These are phyloP conservation scores for Colletotrichum sojae DNA, from an alignment of 2,329 filamentous ascomycete genomes.

Conservation along the genomic window DNA sequence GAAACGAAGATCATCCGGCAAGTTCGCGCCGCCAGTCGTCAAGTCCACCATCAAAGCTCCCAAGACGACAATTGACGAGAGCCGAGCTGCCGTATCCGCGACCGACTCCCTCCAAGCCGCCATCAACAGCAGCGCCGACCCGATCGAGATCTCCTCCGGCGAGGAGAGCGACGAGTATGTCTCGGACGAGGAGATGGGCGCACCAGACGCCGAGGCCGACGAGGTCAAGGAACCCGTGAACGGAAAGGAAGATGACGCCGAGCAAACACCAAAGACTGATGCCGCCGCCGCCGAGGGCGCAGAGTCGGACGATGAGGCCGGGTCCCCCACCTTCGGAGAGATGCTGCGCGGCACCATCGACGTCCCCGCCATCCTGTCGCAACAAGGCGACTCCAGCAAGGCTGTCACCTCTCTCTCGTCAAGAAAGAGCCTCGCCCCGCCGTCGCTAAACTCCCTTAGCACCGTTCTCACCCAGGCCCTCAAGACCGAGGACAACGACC, in stretches of 20 bases:
- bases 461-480: conserved; percentile 96
- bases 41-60: conserved; percentile 67
- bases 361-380: conserved; percentile 74
- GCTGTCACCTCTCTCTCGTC: conserved; percentile 58
- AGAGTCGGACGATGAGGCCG: conserved; percentile 63
- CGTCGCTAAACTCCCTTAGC: conserved; percentile 84
- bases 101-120: conserved; percentile 56
- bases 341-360: conserved; percentile 84
- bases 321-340: conserved; percentile 84
- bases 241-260: conserved; percentile 43
- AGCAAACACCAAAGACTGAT: conserved; percentile 47
- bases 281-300: conserved; percentile 47
- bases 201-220: conserved; percentile 43
- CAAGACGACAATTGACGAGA: conserved; percentile 70
- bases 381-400: conserved; percentile 46
- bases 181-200: conserved; percentile 58
- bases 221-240: conserved; percentile 43
- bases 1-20: conserved; percentile 72
- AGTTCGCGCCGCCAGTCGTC: conserved; percentile 69
- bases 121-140: conserved; percentile 51
- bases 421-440: conserved; percentile 68
- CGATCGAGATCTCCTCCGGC: conserved; percentile 73
- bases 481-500: conserved; percentile 88
- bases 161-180: conserved; percentile 62
- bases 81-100: conserved; percentile 67